Evolutionary conservation across 768 basidiomycete genomes (phyloP).

Genomic region (Termitomyces eurrhizus): DNA sequence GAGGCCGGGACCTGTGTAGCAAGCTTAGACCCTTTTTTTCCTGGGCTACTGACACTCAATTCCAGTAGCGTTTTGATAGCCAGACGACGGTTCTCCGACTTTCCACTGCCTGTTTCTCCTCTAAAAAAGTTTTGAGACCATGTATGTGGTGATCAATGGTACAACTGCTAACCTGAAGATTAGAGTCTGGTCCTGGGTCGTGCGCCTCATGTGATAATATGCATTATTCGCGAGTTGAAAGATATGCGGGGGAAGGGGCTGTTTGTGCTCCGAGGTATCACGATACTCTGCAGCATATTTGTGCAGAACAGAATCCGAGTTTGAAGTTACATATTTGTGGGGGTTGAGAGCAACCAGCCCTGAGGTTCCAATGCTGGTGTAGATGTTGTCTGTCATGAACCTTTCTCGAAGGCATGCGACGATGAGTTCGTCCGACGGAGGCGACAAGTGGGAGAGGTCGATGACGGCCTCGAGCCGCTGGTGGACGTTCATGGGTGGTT

Average conservation of each 20-base stretch:
- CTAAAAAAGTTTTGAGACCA: constrained; percentile 34
- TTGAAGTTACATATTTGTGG: constrained; percentile 82
- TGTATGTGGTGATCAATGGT: not conserved
- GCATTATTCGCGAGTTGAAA: constrained; percentile 90
- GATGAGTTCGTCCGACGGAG: constrained; percentile 79
- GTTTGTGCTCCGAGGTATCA: constrained; percentile 61
- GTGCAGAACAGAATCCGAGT: constrained; percentile 79
- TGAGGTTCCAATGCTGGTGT: constrained; percentile 69
- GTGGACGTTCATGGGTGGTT: constrained; percentile 40
- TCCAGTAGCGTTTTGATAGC: constrained; percentile 92
- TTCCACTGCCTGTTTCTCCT: constrained; percentile 91
- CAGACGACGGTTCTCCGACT: constrained; percentile 87
- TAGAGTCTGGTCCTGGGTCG: constrained; percentile 89
- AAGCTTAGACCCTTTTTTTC: constrained; percentile 94
- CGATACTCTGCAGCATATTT: constrained; percentile 87
- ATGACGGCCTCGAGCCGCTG: constrained; percentile 69
- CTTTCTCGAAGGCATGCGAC: constrained; percentile 83
- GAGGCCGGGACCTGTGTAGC: constrained; percentile 83
- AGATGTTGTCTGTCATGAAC: constrained; percentile 80
- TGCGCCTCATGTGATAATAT: constrained; percentile 95
- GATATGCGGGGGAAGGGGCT: constrained; percentile 75
- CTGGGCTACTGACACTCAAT: constrained; percentile 79
- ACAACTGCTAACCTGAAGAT: constrained; percentile 67
- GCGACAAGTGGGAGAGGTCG: constrained; percentile 65
- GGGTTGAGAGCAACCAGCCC: constrained; percentile 87